Evolutionary conservation across 179 eudicot species (phyloP).

Genomic region (Beta lomatogona): DNA sequence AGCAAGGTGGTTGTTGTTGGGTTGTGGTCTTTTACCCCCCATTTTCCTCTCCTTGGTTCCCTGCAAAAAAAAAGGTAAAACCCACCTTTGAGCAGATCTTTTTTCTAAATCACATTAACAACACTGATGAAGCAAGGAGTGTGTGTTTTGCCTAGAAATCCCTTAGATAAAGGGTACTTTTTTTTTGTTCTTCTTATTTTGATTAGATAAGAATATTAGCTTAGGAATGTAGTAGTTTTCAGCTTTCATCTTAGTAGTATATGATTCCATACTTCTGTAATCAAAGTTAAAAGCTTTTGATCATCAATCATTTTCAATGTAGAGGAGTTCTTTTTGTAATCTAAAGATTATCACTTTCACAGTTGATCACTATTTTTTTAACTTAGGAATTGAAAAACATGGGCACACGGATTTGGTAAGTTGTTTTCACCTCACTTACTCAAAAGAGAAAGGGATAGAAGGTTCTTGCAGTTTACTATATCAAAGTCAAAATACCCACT

Average conservation of each 20-base stretch:
- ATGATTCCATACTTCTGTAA: slow-evolving; percentile 36
- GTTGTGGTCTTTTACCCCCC: slow-evolving; percentile 22
- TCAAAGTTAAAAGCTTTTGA: slow-evolving; percentile 35
- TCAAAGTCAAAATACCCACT: slow-evolving; percentile 32
- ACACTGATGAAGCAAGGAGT: slow-evolving; percentile 27
- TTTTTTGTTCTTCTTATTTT: background rate
- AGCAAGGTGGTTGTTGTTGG: slow-evolving; percentile 25
- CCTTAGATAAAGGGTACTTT: slow-evolving; percentile 19
- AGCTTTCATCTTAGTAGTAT: background rate
- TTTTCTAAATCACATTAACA: slow-evolving; percentile 23
- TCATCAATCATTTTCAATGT: slow-evolving; percentile 36
- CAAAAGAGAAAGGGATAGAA: slow-evolving; percentile 37
- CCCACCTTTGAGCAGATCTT: background rate
- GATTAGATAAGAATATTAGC: slow-evolving; percentile 30
- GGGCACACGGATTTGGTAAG: slow-evolving; percentile 29
- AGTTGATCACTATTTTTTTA: background rate
- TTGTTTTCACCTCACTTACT: slow-evolving; percentile 30
- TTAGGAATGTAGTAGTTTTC: slow-evolving; percentile 16
- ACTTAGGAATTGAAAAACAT: slow-evolving; percentile 15
- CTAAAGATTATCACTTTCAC: slow-evolving; percentile 18
- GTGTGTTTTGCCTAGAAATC: slow-evolving; percentile 18
- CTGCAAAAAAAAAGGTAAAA: background rate
- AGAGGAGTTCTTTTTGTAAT: slow-evolving; percentile 33
- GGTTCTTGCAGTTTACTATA: slow-evolving; percentile 34
- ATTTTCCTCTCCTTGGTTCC: slow-evolving; percentile 22